Evolutionary conservation across 2,329 filamentous ascomycete species (phyloP), one percentile per base, ranked within the genome.

Genomic region (Periconia macrospinosa): DNA sequence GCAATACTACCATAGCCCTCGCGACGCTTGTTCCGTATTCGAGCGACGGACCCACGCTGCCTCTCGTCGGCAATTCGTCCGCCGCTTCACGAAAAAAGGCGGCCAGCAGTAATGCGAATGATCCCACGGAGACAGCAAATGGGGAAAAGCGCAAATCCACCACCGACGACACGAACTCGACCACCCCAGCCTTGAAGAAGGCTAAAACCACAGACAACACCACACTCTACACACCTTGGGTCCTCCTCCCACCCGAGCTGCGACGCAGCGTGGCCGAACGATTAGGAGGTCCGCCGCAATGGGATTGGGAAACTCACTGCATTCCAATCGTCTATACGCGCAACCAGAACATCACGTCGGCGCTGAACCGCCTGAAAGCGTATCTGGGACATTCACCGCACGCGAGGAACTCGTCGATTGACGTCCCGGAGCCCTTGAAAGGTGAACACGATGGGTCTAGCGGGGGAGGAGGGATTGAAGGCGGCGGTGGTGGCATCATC

Each of bases 11-110:
- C 2, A 19, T 52, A 15, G 41, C 50, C 3, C 41, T 47, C 7
- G 44, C 47, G 11, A 50, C 55, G 6, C 44, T 56, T 14, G 49
- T 35, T 15, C 48, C 57, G 2, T 55, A 48, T 27, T 53, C 57
- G n/a, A 60, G 60, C 49, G 60, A 62, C 20, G 58, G 60, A 8
- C 58, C 60, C 8, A 62, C 60, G 9, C 45, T 60, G 18, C 55
- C 59, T 13, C 49, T 57, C 10, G 42, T 60, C 14, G 53, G 53
- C n/a, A 30, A 44, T 20, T 8, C 14, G n/a, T n/a, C n/a, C n/a
- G n/a, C n/a, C 30, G 5, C n/a, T 11, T 13, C 8, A 30, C 23
- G 30, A 37, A 17, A 14, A 18, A 27, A 17, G 20, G 14, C 2
- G 3, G 27, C 10, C 37, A 27, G 15, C 35, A 50, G 20, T 41